Evolutionary conservation across 2,329 filamentous ascomycete species (phyloP).

Genomic region (Myrmaecium sp.): DNA sequence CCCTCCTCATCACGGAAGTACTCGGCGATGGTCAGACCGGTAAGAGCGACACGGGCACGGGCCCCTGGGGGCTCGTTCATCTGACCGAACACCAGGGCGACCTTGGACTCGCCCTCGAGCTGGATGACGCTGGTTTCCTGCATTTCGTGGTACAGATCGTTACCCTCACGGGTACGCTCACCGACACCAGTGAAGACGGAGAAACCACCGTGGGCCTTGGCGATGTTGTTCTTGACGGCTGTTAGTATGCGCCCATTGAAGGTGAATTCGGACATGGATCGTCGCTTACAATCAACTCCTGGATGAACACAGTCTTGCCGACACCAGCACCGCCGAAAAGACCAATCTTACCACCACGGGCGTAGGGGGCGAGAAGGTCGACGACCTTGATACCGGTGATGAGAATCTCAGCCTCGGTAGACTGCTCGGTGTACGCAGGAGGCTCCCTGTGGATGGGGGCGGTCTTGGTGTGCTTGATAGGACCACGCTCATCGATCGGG

Average conservation of each 20-base stretch:
- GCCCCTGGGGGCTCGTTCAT: constrained; percentile 99
- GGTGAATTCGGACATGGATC: neutral
- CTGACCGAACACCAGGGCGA: constrained; percentile 98
- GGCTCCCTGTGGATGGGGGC: constrained; percentile 88
- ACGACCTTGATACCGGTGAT: constrained; percentile 99
- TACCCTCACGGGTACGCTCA: constrained; percentile 99
- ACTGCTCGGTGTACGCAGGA: constrained; percentile 86
- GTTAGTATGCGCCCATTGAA: constrained; percentile 11
- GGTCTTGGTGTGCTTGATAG: constrained; percentile 82
- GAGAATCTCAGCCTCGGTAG: constrained; percentile 87
- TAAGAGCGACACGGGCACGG: constrained; percentile 98
- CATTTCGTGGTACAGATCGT: constrained; percentile 99
- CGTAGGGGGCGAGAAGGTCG: constrained; percentile 95
- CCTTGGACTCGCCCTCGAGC: constrained; percentile 98
- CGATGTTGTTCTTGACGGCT: constrained; percentile 76
- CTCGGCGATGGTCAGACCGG: constrained; percentile 63
- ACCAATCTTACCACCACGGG: constrained; percentile 99
- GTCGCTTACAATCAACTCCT: constrained; percentile 79
- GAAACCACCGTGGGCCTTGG: constrained; percentile 99
- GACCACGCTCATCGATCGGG: constrained; percentile 98
- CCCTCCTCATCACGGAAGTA: constrained; percentile 70
- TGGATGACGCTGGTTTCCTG: constrained; percentile 99
- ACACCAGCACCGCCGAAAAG: constrained; percentile 99
- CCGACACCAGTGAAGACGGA: constrained; percentile 99
- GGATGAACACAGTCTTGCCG: constrained; percentile 99